Percentiles rank a stretch among this genome's conserved stretches.
These are phyloP conservation scores for Schizopora paradoxa DNA, from an alignment of 1,284 basidiomycete species.

Conservation along the genomic window DNA sequence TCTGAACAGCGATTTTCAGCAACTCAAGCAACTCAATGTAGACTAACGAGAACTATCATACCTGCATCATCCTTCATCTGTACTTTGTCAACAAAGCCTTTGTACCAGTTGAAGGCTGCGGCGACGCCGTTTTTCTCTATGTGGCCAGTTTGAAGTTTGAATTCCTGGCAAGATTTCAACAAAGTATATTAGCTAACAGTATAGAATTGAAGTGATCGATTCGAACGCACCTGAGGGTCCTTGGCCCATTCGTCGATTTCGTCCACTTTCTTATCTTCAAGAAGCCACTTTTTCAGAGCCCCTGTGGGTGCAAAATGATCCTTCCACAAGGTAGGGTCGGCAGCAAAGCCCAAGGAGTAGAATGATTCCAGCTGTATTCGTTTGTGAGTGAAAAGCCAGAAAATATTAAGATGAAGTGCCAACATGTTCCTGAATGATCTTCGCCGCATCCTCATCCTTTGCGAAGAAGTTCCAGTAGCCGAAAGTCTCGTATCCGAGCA, in stretches of 20 bases:
- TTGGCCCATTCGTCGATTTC: conserved; percentile 14
- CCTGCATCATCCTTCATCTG: conserved; percentile 25
- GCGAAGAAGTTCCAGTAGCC: conserved; percentile 32
- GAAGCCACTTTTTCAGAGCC: conserved; percentile 25
- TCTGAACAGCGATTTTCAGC: conserved; percentile 3
- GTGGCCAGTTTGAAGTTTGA: neutral
- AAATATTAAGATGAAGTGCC: conserved; percentile 3
- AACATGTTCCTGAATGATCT: conserved; percentile 27
- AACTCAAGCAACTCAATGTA: neutral
- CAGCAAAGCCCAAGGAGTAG: conserved; percentile 27
- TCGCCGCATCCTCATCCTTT: conserved; percentile 27
- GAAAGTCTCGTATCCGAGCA: conserved; percentile 26
- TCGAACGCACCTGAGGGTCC: conserved; percentile 22
- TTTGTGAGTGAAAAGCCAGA: neutral
- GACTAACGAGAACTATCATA: conserved; percentile 6
- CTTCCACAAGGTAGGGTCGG: conserved; percentile 24
- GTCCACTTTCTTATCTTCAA: conserved; percentile 21
- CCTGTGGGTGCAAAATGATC: conserved; percentile 26
- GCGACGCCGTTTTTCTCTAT: conserved; percentile 6
- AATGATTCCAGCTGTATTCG: conserved; percentile 28
- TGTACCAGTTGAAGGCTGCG: conserved; percentile 26
- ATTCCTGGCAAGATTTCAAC: neutral
- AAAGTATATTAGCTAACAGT: neutral
- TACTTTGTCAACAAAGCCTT: conserved; percentile 22
- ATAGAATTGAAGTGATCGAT: neutral